Conservation (phyloP, 306 rosid species). For the Glycyrrhiza uralensis region DNA sequence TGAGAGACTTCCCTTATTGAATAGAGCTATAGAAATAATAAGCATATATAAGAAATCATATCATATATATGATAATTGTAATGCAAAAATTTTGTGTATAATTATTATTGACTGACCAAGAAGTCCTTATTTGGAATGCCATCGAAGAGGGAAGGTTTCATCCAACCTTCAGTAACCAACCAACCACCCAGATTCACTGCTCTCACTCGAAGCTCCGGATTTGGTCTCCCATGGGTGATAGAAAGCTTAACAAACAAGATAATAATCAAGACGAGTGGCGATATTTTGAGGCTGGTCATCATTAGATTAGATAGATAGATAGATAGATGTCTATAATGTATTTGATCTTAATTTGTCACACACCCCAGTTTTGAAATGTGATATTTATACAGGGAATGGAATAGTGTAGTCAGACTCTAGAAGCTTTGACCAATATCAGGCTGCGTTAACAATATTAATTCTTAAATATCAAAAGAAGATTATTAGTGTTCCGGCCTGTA, state of each 20-base stretch:
- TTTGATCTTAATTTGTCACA: background rate
- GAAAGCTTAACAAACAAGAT: slow-evolving; percentile 6
- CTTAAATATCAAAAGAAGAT: too few species aligned
- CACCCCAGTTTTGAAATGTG: background rate
- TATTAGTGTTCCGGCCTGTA: too few species aligned
- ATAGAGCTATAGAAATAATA: background rate
- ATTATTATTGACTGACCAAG: slow-evolving; percentile 43
- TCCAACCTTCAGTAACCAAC: slow-evolving; percentile 89
- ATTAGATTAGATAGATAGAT: too few species aligned
- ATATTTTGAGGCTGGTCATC: slow-evolving; percentile 32
- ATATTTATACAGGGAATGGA: too few species aligned
- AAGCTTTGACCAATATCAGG: too few species aligned
- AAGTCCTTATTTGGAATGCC: slow-evolving; percentile 74
- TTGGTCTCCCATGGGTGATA: slow-evolving; percentile 15
- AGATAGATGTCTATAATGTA: background rate
- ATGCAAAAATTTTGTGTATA: background rate
- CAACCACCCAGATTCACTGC: slow-evolving; percentile 84
- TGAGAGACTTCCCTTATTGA: background rate
- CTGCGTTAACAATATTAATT: too few species aligned
- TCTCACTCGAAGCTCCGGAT: slow-evolving; percentile 24
- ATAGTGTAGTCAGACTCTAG: too few species aligned
- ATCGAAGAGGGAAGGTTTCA: slow-evolving; percentile 77
- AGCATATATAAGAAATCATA: background rate
- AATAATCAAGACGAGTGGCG: slow-evolving; percentile 21
- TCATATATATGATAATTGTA: background rate